Percentiles rank a stretch among this genome's conserved stretches.
phyloP scores from a whole-genome alignment of 345 rosid species.

The Salix dunnii region DNA sequence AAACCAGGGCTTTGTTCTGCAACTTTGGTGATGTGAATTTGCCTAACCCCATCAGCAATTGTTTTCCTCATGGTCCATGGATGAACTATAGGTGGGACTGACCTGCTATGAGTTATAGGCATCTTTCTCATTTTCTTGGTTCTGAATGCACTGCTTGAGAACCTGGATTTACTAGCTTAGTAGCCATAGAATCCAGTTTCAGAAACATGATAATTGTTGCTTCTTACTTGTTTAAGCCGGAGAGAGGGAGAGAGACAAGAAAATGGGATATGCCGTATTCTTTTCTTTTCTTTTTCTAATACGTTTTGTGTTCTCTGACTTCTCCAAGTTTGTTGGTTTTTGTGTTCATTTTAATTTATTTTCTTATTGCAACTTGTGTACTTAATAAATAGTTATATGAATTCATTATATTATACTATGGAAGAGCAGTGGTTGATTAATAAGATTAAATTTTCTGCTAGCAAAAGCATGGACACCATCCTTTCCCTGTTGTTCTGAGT shows the following conservation, averaged over 20 bases:
- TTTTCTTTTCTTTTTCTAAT: not conserved
- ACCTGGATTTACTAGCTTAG: constrained; percentile 37
- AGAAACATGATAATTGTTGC: not conserved
- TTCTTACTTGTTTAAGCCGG: not conserved
- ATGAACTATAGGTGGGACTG: constrained; percentile 11
- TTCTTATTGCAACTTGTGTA: not conserved
- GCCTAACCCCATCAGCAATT: constrained; percentile 24
- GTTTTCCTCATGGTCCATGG: constrained; percentile 19
- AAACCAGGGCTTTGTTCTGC: constrained; percentile 40
- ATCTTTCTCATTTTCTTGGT: constrained; percentile 14
- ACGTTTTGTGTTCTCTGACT: not conserved
- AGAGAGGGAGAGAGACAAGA: not conserved
- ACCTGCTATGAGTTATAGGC: constrained; percentile 14
- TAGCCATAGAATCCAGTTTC: constrained; percentile 20
- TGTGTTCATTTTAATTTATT: not conserved
- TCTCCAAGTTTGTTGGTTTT: not conserved
- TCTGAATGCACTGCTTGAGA: constrained; percentile 16
- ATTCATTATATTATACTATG: too few species aligned
- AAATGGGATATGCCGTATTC: not conserved
- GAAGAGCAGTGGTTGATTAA: not conserved
- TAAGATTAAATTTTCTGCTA: too few species aligned
- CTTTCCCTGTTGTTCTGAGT: not conserved
- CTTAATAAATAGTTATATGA: not conserved
- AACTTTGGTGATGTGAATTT: constrained; percentile 29
- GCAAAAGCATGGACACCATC: not conserved